Percentiles rank a stretch among this genome's conserved stretches.
Evolutionary conservation across 2,329 filamentous ascomycete genomes (phyloP).

Genomic region (Xylaria sp.): DNA sequence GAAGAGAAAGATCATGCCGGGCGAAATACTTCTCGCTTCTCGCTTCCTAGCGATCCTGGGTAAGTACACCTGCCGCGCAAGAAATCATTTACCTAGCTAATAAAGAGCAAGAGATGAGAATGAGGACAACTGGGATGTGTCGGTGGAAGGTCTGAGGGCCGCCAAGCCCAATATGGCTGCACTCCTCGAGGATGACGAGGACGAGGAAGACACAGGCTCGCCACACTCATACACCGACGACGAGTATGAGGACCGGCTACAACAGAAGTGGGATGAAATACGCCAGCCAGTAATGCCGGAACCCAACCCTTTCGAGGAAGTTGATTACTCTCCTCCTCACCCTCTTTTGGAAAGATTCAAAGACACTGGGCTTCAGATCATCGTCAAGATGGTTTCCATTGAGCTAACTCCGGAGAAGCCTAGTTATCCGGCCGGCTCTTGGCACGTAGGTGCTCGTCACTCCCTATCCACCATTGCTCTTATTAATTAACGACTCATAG

Average conservation of each 20-base stretch:
- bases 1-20: not conserved
- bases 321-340: conserved; percentile 21
- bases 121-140: conserved; percentile 35
- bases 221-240: not conserved
- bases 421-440: conserved; percentile 55
- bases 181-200: not conserved
- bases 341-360: conserved; percentile 43
- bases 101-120: conserved; percentile 28
- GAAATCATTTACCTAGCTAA: not conserved
- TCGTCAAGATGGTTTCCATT: conserved; percentile 70
- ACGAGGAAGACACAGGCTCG: conserved; percentile 1
- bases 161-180: not conserved
- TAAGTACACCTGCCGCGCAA: not conserved
- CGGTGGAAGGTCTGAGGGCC: conserved; percentile 1
- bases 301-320: conserved; percentile 39
- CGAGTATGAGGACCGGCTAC: conserved; percentile 29
- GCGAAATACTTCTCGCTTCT: not conserved
- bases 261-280: conserved; percentile 35
- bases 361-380: conserved; percentile 64
- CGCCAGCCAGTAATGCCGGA: conserved; percentile 38
- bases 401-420: conserved; percentile 67
- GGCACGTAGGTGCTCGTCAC: conserved; percentile 54
- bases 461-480: not conserved
- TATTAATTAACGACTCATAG: conserved; percentile 4
- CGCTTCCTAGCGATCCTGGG: not conserved